A percentile compares a stretch with the other conserved stretches of the same genome.
Conservation (phyloP, 225 moss, liverwort and hornwort species). For the Lunularia cruciata region DNA sequence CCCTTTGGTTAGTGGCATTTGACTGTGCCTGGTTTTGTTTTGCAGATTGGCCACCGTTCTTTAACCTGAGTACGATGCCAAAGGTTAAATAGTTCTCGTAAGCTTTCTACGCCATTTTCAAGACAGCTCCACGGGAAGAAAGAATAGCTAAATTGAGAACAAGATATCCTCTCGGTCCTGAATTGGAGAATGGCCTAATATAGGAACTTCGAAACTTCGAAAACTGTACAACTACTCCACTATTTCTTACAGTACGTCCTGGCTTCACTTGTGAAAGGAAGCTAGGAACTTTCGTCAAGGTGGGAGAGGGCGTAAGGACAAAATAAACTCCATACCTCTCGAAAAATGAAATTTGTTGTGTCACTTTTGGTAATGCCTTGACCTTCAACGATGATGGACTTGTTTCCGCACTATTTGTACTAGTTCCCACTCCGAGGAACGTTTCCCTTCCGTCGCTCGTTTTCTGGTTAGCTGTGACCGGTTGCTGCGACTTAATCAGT, state of each 20-base stretch:
- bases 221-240: too few species aligned
- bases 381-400: not conserved
- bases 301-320: not conserved
- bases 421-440: conserved; percentile 17
- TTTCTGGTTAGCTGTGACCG: not conserved
- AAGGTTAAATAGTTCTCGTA: not conserved
- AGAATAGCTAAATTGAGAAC: not conserved
- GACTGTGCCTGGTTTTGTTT: conserved; percentile 9
- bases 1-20: conserved; percentile 27
- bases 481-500: conserved; percentile 4
- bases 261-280: not conserved
- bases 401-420: conserved; percentile 3
- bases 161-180: too few species aligned
- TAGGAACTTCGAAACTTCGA: too few species aligned
- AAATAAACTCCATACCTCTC: conserved; percentile 24
- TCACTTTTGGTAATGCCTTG: not conserved
- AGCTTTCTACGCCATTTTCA: not conserved
- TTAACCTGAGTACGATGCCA: conserved; percentile 18
- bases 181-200: too few species aligned
- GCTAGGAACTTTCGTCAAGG: not conserved
- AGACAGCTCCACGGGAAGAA: not conserved
- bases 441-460: not conserved
- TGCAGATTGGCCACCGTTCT: conserved; percentile 14
- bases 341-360: conserved; percentile 27
- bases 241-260: not conserved